Base-by-base conservation (phyloP, 345 rosid genomes). In the Microcos paniculata region DNA sequence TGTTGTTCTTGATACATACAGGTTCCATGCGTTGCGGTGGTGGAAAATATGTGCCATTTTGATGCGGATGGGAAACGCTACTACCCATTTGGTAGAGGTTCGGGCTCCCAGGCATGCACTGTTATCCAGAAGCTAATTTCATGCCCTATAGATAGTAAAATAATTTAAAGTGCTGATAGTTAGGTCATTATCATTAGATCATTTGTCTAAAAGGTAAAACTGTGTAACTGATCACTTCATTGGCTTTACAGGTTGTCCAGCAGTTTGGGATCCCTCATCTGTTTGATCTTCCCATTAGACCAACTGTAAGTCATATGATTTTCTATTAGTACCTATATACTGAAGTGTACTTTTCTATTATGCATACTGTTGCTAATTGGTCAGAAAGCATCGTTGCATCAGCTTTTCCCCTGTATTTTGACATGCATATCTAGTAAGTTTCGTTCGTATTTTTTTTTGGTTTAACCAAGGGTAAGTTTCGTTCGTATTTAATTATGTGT, bases 201-300 rank as follows among this genome's bases (percentile, higher is more conserved):
- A 33, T 70, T 21, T 79, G 31, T 45, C 66, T 28, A 35, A 14
- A 38, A 46, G 49, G 33, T 14, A 62, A n/a, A 55, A 57, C 15
- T 23, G 35, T 18, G 42, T 28, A 68, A 74, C 24, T 73, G 66
- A 79, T 49, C 46, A 65, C 48, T 80, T 8, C 18, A 40, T 74
- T 55, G 61, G 51, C 7, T 82, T 80, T 83, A 76, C 87, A 95
- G 99, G 98, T 95, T 73, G 97, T 95, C 74, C 76, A 91, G 88
- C 97, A 95, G 85, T 95, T 95, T 71, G 99, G 99, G 72, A 95
- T 95, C 73, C 98, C 99, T 86, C 93, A 93, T 85, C 90, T 95
- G 46, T 95, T 95, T 80, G 98, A 95, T 78, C 99, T 95, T 81
- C 97, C 97, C 75, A 94, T 94, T 73, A 85, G 94, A 67, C 94